Percentiles rank a stretch among this genome's conserved stretches.
Conservation (phyloP, 352 stramenopile genomes). For the Globisporangium parvum region DNA sequence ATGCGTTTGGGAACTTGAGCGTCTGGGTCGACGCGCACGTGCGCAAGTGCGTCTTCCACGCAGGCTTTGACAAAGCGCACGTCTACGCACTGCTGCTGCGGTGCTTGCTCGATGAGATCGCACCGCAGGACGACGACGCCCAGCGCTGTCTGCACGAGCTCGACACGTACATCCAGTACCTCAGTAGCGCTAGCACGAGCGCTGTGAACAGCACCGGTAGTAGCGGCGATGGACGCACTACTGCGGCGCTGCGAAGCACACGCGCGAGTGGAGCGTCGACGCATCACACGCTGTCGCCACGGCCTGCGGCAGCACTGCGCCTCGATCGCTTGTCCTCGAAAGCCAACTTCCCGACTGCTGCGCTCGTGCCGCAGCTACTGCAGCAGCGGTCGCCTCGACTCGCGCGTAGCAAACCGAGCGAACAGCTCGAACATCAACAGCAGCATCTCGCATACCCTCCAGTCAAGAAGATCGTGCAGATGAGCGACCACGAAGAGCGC, state of each 20-base stretch:
- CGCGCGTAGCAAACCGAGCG: neutral
- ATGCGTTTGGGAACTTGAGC: constrained; percentile 28
- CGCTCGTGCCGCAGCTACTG: constrained; percentile 13
- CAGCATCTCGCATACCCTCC: constrained; percentile 3
- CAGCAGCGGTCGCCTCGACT: constrained; percentile 19
- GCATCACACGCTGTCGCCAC: neutral
- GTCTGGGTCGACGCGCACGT: constrained; percentile 33
- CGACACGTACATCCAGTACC: constrained; percentile 21
- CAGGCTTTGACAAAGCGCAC: constrained; percentile 27
- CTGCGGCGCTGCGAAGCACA: too few species aligned
- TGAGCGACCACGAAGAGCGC: constrained; percentile 36
- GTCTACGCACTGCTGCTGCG: constrained; percentile 26
- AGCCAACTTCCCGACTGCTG: constrained; percentile 6
- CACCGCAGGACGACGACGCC: constrained; percentile 10
- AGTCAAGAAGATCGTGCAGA: constrained; percentile 27
- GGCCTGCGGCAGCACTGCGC: neutral
- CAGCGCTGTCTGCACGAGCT: constrained; percentile 12
- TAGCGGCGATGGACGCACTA: too few species aligned
- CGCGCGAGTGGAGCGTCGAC: too few species aligned
- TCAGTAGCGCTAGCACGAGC: constrained; percentile 4
- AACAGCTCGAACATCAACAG: constrained; percentile 1
- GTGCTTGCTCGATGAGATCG: constrained; percentile 21
- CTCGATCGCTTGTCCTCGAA: constrained; percentile 10
- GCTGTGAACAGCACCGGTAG: neutral
- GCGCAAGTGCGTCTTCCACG: constrained; percentile 15